Evolutionary conservation across 805 yeast genomes (phyloP), one percentile per base, ranked within the genome.

Genomic region (Metschnikowia orientalis): DNA sequence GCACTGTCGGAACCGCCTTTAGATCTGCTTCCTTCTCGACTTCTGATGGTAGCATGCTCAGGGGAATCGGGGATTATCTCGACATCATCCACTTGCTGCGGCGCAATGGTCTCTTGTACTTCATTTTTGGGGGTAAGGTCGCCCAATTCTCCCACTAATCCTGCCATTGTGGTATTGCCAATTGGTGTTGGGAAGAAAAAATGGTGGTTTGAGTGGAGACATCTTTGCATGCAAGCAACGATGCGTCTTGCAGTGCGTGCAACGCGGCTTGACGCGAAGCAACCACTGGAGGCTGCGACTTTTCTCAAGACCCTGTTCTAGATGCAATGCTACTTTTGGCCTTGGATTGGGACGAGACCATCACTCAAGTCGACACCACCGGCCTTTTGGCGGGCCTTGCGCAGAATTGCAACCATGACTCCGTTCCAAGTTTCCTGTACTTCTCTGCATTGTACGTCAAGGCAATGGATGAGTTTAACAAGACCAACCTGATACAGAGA

Each of bases 291-390:
- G n/a, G n/a, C n/a, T n/a, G n/a, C n/a, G n/a, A n/a, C n/a, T n/a
- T n/a, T n/a, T n/a, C n/a, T n/a, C 24, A 15, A 10, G 10, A n/a
- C 20, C 9, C 11, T 4, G 9, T 12, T 20, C 11, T 20, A 10
- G 23, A 20, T 12, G 23, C 23, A 20, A 20, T 20, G 23, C 11
- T 20, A 12, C 6, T 42, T 10, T 41, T 77, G 8, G 61, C 77
- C 2, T 53, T 71, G 3, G 87, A 79, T 44, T 79, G 82, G 79
- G 87, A 79, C 49, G 85, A 78, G 26, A 79, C 86, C 0, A 63
- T 76, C 17, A 77, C 86, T 0, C 42, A 47, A 5, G 47, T 54
- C 18, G 86, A 79, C 51, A 77, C 87, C 1, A 69, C 79, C 18
- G 51, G 51, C 16, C 46, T 73, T 4, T 59, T 77, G n/a, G 75